A percentile compares a stretch with the other conserved stretches of the same genome.
phyloP scores from a whole-genome alignment of 768 basidiomycete genomes.

The Boletus insuetus region DNA sequence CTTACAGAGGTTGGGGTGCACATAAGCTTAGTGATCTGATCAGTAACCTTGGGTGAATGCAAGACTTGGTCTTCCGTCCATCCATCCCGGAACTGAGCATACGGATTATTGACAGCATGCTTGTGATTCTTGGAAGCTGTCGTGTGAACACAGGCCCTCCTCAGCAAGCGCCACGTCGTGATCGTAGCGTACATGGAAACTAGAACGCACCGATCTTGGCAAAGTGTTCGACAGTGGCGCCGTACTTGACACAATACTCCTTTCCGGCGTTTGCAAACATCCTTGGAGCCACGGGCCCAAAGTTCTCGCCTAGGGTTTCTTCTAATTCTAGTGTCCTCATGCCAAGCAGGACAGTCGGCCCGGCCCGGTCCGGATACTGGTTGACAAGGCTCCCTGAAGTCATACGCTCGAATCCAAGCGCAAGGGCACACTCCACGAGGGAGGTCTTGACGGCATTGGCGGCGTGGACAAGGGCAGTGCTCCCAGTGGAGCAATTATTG shows the following conservation, averaged over 20 bases:
- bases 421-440: slow-evolving; percentile 67
- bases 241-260: slow-evolving; percentile 72
- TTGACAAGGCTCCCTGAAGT: slow-evolving; percentile 64
- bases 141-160: neutral
- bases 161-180: neutral
- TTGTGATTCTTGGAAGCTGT: slow-evolving; percentile 78
- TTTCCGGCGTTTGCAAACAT: slow-evolving; percentile 68
- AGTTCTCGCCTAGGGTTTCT: slow-evolving; percentile 47
- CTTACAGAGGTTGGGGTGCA: slow-evolving; percentile 80
- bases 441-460: slow-evolving; percentile 66
- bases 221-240: slow-evolving; percentile 58
- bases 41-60: slow-evolving; percentile 60
- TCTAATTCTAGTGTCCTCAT: slow-evolving; percentile 47
- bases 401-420: slow-evolving; percentile 85
- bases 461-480: slow-evolving; percentile 68
- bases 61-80: slow-evolving; percentile 72
- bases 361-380: slow-evolving; percentile 50
- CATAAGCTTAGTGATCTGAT: slow-evolving; percentile 75
- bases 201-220: slow-evolving; percentile 66
- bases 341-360: slow-evolving; percentile 46
- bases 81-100: slow-evolving; percentile 76
- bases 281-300: slow-evolving; percentile 65
- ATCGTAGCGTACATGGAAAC: neutral
- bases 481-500: slow-evolving; percentile 82
- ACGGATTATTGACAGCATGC: slow-evolving; percentile 77